phyloP scores from a whole-genome alignment of 208 protist species.

The Porcisia hertigi region DNA sequence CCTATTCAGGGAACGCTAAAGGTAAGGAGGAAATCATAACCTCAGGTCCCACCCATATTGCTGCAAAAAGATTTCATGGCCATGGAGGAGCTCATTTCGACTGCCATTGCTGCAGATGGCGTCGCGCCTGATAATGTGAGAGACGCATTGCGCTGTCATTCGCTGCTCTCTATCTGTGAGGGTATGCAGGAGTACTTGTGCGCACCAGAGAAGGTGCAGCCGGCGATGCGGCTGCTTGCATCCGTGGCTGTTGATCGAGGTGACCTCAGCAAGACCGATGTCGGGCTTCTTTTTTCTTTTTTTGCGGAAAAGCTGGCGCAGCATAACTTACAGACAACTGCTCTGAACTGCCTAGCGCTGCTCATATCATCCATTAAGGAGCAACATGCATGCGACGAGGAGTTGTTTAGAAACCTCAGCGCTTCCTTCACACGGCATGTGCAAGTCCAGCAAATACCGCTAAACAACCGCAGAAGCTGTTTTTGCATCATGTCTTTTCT shows the following conservation, averaged over 20 bases:
- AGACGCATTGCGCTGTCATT: constrained; percentile 34
- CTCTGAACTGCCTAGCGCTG: constrained; percentile 38
- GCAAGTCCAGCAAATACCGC: constrained; percentile 33
- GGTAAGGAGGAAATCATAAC: background rate
- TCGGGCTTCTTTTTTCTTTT: constrained; percentile 50
- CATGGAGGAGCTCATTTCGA: constrained; percentile 28
- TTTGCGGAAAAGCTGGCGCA: constrained; percentile 54
- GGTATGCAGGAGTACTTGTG: constrained; percentile 45
- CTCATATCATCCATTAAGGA: constrained; percentile 34
- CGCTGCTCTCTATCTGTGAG: constrained; percentile 51
- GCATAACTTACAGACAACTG: constrained; percentile 30
- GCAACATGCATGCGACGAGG: constrained; percentile 15
- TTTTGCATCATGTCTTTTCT: constrained; percentile 31
- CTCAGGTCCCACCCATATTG: background rate
- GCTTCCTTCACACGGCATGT: constrained; percentile 21
- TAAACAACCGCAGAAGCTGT: constrained; percentile 30
- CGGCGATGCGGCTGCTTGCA: constrained; percentile 51
- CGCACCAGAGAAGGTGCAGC: constrained; percentile 37
- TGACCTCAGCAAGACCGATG: constrained; percentile 35
- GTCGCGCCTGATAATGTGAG: constrained; percentile 31
- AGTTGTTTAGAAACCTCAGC: constrained; percentile 17
- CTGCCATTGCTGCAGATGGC: constrained; percentile 33
- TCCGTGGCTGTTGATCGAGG: constrained; percentile 31
- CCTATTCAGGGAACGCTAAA: background rate
- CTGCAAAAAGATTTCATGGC: background rate